Conservation (phyloP, 495 filamentous ascomycete species). For the Rostrohypoxylon terebratum region DNA sequence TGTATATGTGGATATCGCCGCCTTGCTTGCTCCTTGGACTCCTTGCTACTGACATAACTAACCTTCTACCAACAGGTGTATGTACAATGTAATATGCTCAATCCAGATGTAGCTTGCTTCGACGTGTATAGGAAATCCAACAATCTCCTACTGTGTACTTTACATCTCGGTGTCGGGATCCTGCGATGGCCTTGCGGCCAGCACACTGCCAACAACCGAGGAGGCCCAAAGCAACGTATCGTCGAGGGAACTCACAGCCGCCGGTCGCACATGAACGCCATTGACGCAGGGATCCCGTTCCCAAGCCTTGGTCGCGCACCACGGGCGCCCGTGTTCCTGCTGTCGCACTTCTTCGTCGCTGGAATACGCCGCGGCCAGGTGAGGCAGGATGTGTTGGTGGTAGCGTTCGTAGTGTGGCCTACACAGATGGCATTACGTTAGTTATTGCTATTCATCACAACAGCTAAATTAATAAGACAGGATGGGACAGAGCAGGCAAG, state of each 20-base stretch:
- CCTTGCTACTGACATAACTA: neutral
- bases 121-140: neutral
- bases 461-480: neutral
- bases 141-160: neutral
- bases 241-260: slow-evolving; percentile 2
- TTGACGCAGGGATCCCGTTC: slow-evolving; percentile 6
- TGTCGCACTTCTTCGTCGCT: neutral
- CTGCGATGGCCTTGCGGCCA: neutral
- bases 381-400: slow-evolving; percentile 12
- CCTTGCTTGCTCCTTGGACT: neutral
- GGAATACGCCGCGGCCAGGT: neutral
- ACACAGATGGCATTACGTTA: neutral
- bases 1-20: slow-evolving; percentile 9
- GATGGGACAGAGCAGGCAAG: neutral
- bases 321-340: neutral
- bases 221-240: slow-evolving; percentile 25
- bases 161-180: neutral
- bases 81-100: neutral
- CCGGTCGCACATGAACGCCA: slow-evolving; percentile 8
- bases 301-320: slow-evolving; percentile 1
- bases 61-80: neutral
- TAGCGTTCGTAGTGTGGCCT: slow-evolving; percentile 31
- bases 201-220: slow-evolving; percentile 14
- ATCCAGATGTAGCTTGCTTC: neutral
- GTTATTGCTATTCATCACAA: neutral